A percentile compares a stretch with the other conserved stretches of the same genome.
Evolutionary conservation across 169 alveolate genomes (phyloP).

Genomic region (Sarcocystis neurona): DNA sequence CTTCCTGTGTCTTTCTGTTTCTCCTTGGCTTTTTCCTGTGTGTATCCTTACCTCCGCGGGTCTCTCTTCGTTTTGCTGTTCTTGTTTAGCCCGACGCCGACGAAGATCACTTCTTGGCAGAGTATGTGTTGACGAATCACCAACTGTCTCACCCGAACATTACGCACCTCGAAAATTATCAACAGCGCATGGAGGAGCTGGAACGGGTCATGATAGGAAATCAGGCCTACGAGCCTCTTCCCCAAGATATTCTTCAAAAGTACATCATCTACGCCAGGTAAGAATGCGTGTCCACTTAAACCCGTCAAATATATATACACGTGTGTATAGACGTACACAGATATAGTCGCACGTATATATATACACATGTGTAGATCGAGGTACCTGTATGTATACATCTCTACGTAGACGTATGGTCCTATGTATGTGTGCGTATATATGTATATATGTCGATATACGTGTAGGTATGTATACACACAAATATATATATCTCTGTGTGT

Average conservation of each 20-base stretch:
- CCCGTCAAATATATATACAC: too few relatives aligned
- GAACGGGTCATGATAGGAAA: conserved; percentile 58
- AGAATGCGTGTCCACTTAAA: conserved; percentile 3
- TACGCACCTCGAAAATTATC: conserved; percentile 68
- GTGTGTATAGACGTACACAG: too few relatives aligned
- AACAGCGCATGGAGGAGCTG: conserved; percentile 56
- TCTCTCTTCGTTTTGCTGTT: not conserved
- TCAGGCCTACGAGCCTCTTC: conserved; percentile 83
- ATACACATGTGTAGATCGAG: too few relatives aligned
- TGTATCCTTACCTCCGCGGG: not conserved
- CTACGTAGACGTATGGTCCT: too few relatives aligned
- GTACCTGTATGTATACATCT: too few relatives aligned
- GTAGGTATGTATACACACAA: too few relatives aligned
- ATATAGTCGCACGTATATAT: too few relatives aligned
- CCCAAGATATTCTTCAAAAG: conserved; percentile 92
- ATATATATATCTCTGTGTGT: too few relatives aligned
- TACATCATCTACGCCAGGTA: conserved; percentile 96
- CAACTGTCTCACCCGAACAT: conserved; percentile 91
- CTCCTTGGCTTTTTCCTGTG: not conserved
- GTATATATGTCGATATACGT: too few relatives aligned
- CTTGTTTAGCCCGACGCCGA: conserved; percentile 65
- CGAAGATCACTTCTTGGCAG: conserved; percentile 93
- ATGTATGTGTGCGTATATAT: too few relatives aligned
- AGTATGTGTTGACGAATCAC: conserved; percentile 96
- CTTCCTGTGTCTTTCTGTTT: not conserved